Evolutionary conservation across 257 asterid genomes (phyloP).

Genomic region (Solanum bulbocastanum): DNA sequence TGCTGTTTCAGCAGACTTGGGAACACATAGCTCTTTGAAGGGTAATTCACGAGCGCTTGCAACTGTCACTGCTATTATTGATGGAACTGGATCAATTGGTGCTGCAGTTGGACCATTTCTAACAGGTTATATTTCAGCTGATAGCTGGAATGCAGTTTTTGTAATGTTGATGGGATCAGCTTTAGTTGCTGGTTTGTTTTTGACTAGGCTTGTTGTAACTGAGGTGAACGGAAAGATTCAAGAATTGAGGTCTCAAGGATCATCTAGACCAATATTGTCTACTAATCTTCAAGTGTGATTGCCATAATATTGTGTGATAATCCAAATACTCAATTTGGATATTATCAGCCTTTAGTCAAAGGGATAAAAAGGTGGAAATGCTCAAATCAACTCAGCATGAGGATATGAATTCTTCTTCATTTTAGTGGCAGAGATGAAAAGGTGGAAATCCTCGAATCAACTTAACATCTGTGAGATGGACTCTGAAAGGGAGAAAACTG

Average conservation of each 20-base stretch:
- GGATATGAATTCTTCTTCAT: neutral
- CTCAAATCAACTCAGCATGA: neutral
- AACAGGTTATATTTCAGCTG: constrained; percentile 78
- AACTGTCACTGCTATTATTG: constrained; percentile 91
- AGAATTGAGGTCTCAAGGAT: constrained; percentile 19
- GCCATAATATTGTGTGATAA: neutral
- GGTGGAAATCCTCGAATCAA: neutral
- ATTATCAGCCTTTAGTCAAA: neutral
- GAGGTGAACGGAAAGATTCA: constrained; percentile 72
- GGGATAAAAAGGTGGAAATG: constrained; percentile 1
- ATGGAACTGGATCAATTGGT: constrained; percentile 95
- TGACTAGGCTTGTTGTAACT: constrained; percentile 69
- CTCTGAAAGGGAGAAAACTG: neutral
- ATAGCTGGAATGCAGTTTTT: constrained; percentile 85
- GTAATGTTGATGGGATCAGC: constrained; percentile 93
- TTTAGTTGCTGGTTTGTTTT: constrained; percentile 66
- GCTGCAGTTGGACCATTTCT: constrained; percentile 92
- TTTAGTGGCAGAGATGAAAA: neutral
- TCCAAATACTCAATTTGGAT: neutral
- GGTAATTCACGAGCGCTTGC: constrained; percentile 83
- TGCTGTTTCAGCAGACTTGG: constrained; percentile 91
- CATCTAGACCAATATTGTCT: constrained; percentile 11
- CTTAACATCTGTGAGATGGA: neutral
- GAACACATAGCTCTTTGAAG: constrained; percentile 78
- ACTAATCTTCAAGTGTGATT: constrained; percentile 36